These are phyloP conservation scores for Diaporthe humulicola DNA, from an alignment of 2,329 filamentous ascomycete genomes.

Conservation along the genomic window DNA sequence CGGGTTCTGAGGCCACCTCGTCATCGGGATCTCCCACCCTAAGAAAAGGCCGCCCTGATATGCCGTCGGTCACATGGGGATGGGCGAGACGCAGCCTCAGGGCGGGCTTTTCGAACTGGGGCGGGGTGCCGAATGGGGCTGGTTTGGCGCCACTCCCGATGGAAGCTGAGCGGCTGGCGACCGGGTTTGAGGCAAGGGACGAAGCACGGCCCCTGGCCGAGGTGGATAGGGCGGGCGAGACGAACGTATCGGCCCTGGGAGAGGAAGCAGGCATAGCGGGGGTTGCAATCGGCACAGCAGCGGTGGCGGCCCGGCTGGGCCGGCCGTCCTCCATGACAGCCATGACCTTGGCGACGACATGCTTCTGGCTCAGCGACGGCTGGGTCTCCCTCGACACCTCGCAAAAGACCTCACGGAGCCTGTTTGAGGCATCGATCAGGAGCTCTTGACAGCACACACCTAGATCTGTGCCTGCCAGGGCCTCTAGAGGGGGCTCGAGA, in stretches of 20 bases:
- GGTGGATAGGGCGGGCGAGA: constrained; percentile 34
- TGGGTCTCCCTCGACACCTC: constrained; percentile 58
- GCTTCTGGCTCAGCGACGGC: constrained; percentile 56
- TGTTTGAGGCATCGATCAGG: constrained; percentile 59
- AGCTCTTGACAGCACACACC: constrained; percentile 65
- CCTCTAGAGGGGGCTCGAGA: constrained; percentile 46
- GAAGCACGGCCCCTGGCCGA: constrained; percentile 37
- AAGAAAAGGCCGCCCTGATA: constrained; percentile 68
- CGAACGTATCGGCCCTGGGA: constrained; percentile 35
- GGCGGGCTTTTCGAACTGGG: constrained; percentile 43
- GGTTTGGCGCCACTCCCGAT: constrained; percentile 19
- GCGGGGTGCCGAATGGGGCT: constrained; percentile 23
- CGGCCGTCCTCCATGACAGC: constrained; percentile 42
- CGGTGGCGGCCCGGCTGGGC: constrained; percentile 29
- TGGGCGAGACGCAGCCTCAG: constrained; percentile 40
- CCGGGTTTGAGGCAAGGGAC: constrained; percentile 33
- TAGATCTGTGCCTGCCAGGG: constrained; percentile 48
- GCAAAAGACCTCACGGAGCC: constrained; percentile 65
- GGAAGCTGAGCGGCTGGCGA: constrained; percentile 26
- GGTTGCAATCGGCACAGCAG: neutral
- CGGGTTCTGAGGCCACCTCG: constrained; percentile 12
- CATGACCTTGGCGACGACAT: constrained; percentile 62
- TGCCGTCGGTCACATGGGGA: constrained; percentile 60
- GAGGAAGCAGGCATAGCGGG: constrained; percentile 21
- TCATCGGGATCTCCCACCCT: constrained; percentile 53